These are phyloP conservation scores for Teratosphaeria epicoccoides DNA, from an alignment of 2,329 filamentous ascomycete species.

Conservation along the genomic window DNA sequence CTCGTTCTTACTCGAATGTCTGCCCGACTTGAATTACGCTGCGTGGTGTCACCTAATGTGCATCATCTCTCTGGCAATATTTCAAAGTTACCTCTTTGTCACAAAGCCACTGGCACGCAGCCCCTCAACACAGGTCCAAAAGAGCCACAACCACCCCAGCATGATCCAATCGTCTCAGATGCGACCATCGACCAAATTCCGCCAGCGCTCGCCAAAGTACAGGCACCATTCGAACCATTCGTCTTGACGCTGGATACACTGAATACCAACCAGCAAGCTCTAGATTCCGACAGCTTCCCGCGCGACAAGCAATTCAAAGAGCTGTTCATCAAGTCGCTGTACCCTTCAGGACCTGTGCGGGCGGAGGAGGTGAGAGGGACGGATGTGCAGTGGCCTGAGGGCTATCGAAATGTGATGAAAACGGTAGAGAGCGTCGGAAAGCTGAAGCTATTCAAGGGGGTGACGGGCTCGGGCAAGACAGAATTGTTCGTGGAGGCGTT, in stretches of 20 bases:
- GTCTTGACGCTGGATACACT: conserved; percentile 6
- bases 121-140: conserved; percentile 5
- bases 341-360: conserved; percentile 7
- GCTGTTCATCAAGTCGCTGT: conserved; percentile 4
- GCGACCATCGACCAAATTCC: conserved; percentile 7
- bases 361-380: conserved; percentile 1
- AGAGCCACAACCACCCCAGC: conserved; percentile 7
- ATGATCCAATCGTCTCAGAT: conserved; percentile 3
- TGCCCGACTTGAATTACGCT: no score
- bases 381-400: conserved; percentile 4
- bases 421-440: conserved; percentile 1
- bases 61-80: conserved; percentile 6
- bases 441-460: conserved; percentile 7
- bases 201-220: conserved; percentile 3
- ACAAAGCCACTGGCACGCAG: conserved; percentile 4
- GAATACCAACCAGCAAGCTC: conserved; percentile 5
- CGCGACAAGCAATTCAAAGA: conserved; percentile 7
- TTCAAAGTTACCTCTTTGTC: conserved; percentile 5
- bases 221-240: conserved; percentile 4
- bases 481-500: conserved; percentile 6
- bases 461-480: conserved; percentile 4
- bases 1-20: background rate
- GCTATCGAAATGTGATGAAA: conserved; percentile 3
- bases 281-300: conserved; percentile 1
- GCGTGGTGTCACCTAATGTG: no score